phyloP scores from a whole-genome alignment of 495 filamentous ascomycete genomes.

The Daldinia vernicosa region DNA sequence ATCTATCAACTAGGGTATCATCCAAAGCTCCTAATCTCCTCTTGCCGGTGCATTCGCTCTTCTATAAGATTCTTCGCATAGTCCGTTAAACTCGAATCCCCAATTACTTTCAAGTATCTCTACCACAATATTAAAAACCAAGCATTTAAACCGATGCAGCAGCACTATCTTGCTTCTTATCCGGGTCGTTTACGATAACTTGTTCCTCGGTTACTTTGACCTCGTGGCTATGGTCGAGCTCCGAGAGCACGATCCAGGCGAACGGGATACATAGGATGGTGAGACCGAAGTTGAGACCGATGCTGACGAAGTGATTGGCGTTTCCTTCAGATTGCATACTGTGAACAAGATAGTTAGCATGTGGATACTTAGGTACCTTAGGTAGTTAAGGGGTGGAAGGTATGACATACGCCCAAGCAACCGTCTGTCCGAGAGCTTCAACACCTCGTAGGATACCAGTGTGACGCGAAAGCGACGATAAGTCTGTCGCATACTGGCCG shows the following conservation, averaged over 20 bases:
- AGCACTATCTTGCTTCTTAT: conserved; percentile 8
- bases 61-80: not conserved
- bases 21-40: conserved; percentile 5
- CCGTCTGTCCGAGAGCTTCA: conserved; percentile 48
- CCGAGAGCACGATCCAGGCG: conserved; percentile 47
- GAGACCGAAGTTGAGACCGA: conserved; percentile 48
- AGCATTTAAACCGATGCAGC: conserved; percentile 6
- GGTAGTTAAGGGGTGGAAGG: not conserved
- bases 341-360: conserved; percentile 9
- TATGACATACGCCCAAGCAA: conserved; percentile 48
- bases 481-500: conserved; percentile 46
- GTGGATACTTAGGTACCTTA: not conserved
- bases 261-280: conserved; percentile 45
- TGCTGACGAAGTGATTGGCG: conserved; percentile 47
- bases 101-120: not conserved
- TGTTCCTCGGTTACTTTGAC: conserved; percentile 31
- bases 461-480: conserved; percentile 42
- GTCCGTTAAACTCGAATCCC: not conserved
- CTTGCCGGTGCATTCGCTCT: not conserved
- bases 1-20: conserved; percentile 34
- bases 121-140: not conserved
- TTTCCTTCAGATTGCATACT: conserved; percentile 49
- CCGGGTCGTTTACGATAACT: not conserved
- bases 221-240: conserved; percentile 41
- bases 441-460: conserved; percentile 47